phyloP scores from a whole-genome alignment of 352 stramenopile species.

The Phytophthora citricola region DNA sequence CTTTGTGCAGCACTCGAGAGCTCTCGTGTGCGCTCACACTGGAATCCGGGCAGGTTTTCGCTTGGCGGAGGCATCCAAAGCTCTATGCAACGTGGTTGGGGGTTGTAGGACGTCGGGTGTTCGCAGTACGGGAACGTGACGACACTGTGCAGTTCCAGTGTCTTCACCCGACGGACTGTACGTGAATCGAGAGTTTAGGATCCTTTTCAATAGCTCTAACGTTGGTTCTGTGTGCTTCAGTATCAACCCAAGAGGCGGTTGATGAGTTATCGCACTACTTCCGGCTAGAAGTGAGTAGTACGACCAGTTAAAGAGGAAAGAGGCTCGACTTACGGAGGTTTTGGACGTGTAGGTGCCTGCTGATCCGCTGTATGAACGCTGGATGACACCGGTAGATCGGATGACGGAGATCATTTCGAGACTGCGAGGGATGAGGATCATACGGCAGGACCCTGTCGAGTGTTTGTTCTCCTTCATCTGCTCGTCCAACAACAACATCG shows the following conservation, averaged over 20 bases:
- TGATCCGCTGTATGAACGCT: conserved; percentile 79
- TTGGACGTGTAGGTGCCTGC: conserved; percentile 27
- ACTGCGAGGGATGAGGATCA: conserved; percentile 90
- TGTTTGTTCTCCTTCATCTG: conserved; percentile 98
- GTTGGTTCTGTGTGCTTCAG: conserved; percentile 21
- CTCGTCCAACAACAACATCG: conserved; percentile 99
- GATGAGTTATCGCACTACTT: conserved; percentile 88
- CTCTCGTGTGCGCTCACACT: conserved; percentile 59
- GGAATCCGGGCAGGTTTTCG: conserved; percentile 61
- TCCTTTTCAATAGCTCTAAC: neutral
- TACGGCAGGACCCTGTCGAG: conserved; percentile 96
- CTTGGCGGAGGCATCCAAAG: conserved; percentile 32
- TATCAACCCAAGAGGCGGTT: conserved; percentile 50
- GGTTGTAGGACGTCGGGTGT: conserved; percentile 51
- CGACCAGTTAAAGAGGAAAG: neutral
- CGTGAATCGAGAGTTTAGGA: neutral
- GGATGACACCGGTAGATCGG: conserved; percentile 64
- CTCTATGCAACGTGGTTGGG: conserved; percentile 48
- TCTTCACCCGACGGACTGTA: conserved; percentile 69
- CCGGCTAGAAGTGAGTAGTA: conserved; percentile 70
- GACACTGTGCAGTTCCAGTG: conserved; percentile 57
- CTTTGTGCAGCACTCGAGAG: conserved; percentile 48
- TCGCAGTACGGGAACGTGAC: conserved; percentile 56
- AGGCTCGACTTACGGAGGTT: conserved; percentile 1
- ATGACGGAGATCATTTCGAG: conserved; percentile 77